Base-by-base conservation (phyloP, 805 yeast species). In the Hanseniaspora guilliermondii region DNA sequence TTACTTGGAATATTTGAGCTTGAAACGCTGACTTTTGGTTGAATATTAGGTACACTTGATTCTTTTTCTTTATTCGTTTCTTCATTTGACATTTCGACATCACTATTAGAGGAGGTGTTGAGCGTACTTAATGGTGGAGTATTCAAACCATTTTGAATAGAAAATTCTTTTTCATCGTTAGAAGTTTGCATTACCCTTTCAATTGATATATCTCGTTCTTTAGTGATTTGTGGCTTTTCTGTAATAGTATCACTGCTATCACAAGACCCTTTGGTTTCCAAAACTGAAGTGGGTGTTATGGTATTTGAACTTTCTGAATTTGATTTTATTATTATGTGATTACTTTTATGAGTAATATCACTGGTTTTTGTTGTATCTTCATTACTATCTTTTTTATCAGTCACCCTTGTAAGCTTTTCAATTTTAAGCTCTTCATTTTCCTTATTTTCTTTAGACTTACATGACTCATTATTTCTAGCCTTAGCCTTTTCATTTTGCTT, bases 41-140 rank as follows among this genome's bases (percentile, higher is more conserved):
- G 21, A 12, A 16, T 8, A 22, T 21, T 24, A 16, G 11, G 4
- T 19, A 14, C 25, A 22, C n/a, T 9, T 24, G 11, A 7, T n/a
- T 47, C 19, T 22, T 36, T 24, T 3, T 4, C 16, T n/a, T 37
- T 27, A 21, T 12, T 47, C 1, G 19, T 25, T 22, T 36, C 53
- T 8, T 39, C 47, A 40, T 17, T 14, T 3, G 17, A 6, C 42
- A 40, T 33, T 40, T 49, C 53, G 6, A 25, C 41, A 35, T 49
- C 53, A 19, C 53, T 49, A 19, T 49, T 49, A 16, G 38, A 16
- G 16, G 53, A 41, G 14, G 53, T 49, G 21, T 41, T 49, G 9
- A 41, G 17, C 17, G 25, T 49, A 16, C 53, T 49, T 14, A 49
- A 21, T 7, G 53, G 53, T 11, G 53, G 53, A 24, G 53, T 41